Conservation (phyloP, 176 grass and related monocot genomes). For the Oryza rufipogon region DNA sequence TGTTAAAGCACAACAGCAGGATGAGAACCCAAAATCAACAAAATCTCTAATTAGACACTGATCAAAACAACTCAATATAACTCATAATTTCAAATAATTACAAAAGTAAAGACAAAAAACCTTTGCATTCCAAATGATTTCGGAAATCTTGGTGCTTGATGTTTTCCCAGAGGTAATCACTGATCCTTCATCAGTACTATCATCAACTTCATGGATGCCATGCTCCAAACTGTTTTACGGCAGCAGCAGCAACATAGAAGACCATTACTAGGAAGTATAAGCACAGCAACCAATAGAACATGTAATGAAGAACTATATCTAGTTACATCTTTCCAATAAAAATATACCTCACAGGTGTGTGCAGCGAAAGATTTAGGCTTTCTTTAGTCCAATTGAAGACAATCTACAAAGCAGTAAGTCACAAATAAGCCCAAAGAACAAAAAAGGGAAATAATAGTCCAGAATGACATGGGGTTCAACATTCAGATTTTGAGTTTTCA, state of each 20-base stretch:
- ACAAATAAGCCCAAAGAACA: constrained; percentile 8
- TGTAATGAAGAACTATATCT: constrained; percentile 5
- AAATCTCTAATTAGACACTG: constrained; percentile 21
- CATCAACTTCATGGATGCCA: constrained; percentile 69
- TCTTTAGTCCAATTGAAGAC: constrained; percentile 84
- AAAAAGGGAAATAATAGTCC: not conserved
- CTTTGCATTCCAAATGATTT: constrained; percentile 95
- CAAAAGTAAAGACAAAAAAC: constrained; percentile 37
- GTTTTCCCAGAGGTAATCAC: constrained; percentile 47
- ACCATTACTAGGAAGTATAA: constrained; percentile 15
- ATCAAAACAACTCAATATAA: constrained; percentile 25
- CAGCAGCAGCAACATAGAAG: constrained; percentile 25
- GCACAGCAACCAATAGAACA: constrained; percentile 8
- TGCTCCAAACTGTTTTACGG: constrained; percentile 83
- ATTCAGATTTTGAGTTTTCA: not conserved
- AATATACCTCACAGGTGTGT: constrained; percentile 91
- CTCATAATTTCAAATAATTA: constrained; percentile 13
- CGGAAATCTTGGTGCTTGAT: constrained; percentile 42
- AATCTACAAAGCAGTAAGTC: constrained; percentile 56
- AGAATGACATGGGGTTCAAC: not conserved
- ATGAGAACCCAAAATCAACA: not conserved
- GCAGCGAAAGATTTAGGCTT: constrained; percentile 74
- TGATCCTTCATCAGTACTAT: constrained; percentile 49
- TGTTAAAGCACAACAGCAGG: not conserved
- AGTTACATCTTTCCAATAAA: constrained; percentile 27